Conservation (phyloP, 2,329 filamentous ascomycete species). For the Aspergillus sp. region DNA sequence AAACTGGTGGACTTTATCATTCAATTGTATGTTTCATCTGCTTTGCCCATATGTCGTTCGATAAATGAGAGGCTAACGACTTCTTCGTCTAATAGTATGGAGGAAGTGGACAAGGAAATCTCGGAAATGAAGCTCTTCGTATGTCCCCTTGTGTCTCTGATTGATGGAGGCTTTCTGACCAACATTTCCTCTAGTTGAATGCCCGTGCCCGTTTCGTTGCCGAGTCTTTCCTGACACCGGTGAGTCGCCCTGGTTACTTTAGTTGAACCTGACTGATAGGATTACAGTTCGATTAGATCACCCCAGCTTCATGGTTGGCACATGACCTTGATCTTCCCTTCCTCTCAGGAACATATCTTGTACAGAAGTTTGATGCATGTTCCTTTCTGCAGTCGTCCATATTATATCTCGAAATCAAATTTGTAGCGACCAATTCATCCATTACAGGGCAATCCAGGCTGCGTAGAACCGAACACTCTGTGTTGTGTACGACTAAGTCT, state of each 20-base stretch:
- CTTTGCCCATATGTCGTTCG: neutral
- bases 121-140: constrained; percentile 99
- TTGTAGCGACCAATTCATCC: constrained; percentile 3
- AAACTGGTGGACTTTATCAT: constrained; percentile 99
- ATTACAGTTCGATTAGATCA: constrained; percentile 25
- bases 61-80: neutral
- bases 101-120: constrained; percentile 99
- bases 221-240: constrained; percentile 95
- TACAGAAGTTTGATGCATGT: constrained; percentile 21
- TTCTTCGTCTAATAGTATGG: constrained; percentile 60
- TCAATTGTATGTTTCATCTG: constrained; percentile 61
- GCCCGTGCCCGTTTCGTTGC: constrained; percentile 95
- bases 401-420: constrained; percentile 6
- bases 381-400: constrained; percentile 19
- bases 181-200: constrained; percentile 68
- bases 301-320: constrained; percentile 20
- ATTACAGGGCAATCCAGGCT: neutral
- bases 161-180: constrained; percentile 24
- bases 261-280: constrained; percentile 24
- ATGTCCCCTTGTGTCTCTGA: constrained; percentile 40
- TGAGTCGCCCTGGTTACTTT: constrained; percentile 45
- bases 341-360: constrained; percentile 21
- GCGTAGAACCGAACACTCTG: neutral
- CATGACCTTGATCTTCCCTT: constrained; percentile 21
- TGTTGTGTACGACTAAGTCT: neutral